These are phyloP conservation scores for Tilletia caries DNA, from an alignment of 1,284 basidiomycete species.

Conservation along the genomic window DNA sequence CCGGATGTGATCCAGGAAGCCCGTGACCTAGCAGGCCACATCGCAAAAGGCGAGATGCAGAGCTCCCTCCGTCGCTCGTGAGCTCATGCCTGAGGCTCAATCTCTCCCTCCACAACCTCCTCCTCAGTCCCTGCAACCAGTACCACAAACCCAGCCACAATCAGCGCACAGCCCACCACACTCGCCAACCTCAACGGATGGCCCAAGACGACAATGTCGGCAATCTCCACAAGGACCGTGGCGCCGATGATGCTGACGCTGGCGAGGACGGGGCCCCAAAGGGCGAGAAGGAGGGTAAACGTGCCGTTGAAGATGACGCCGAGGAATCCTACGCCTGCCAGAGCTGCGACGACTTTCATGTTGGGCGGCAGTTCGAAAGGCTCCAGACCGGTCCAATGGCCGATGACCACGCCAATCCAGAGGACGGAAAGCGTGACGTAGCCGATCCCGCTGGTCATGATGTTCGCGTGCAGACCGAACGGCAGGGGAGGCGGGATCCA, in stretches of 20 bases:
- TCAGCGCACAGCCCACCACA: conserved; percentile 39
- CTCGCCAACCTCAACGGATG: conserved; percentile 39
- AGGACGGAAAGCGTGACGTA: conserved; percentile 35
- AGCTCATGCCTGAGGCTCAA: no score
- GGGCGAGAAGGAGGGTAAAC: conserved; percentile 43
- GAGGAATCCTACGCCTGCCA: conserved; percentile 32
- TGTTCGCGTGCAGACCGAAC: conserved; percentile 49
- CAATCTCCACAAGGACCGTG: conserved; percentile 46
- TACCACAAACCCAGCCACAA: conserved; percentile 43
- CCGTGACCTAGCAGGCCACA: no score
- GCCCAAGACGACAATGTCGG: conserved; percentile 32
- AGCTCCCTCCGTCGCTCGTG: no score
- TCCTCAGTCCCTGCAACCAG: conserved; percentile 28
- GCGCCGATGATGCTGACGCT: conserved; percentile 48
- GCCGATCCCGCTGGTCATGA: conserved; percentile 51
- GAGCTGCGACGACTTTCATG: conserved; percentile 23
- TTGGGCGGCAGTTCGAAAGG: conserved; percentile 43
- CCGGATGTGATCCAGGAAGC: no score
- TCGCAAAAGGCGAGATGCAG: no score
- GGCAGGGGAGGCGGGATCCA: conserved; percentile 46
- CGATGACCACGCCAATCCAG: conserved; percentile 45
- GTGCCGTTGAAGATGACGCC: conserved; percentile 51
- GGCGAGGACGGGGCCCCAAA: conserved; percentile 52
- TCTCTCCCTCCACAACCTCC: neutral
- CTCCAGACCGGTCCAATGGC: conserved; percentile 36